phyloP scores from a whole-genome alignment of 164 flowering plant species.

The Dillenia suffruticosa region DNA sequence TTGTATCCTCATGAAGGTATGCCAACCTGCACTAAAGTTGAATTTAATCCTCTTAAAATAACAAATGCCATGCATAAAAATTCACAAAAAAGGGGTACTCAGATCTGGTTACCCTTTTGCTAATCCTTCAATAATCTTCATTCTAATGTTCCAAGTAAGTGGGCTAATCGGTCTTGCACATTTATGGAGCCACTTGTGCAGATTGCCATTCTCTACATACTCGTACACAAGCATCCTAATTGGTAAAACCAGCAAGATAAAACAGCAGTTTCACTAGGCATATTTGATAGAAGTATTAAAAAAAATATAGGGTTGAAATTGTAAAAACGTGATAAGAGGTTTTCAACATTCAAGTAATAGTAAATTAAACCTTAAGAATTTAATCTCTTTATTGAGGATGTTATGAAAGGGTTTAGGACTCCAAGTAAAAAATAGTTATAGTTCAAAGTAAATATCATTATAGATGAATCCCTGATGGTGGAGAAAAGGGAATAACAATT shows the following conservation, averaged over 20 bases:
- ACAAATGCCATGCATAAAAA: not conserved
- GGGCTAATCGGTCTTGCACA: conserved; percentile 21
- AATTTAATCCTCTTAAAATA: not conserved
- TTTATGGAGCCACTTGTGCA: conserved; percentile 50
- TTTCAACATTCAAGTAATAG: too few species aligned
- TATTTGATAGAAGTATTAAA: too few species aligned
- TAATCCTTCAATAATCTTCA: conserved; percentile 41
- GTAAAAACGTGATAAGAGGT: too few species aligned
- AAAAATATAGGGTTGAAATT: too few species aligned
- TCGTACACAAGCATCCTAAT: conserved; percentile 47
- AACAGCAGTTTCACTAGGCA: too few species aligned
- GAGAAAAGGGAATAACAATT: too few species aligned
- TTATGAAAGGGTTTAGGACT: not conserved
- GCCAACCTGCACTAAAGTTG: conserved; percentile 32
- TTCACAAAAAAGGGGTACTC: not conserved
- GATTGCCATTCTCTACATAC: conserved; percentile 43
- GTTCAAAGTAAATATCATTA: too few species aligned
- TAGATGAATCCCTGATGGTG: too few species aligned
- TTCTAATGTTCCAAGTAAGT: conserved; percentile 41
- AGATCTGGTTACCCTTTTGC: conserved; percentile 37
- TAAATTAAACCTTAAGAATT: too few species aligned
- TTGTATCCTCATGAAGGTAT: conserved; percentile 51
- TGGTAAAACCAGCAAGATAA: not conserved
- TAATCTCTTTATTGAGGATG: not conserved
- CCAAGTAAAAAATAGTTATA: not conserved